Evolutionary conservation across 2,329 filamentous ascomycete genomes (phyloP), one percentile per base, ranked within the genome.

Genomic region (Coniochaeta prunicola): DNA sequence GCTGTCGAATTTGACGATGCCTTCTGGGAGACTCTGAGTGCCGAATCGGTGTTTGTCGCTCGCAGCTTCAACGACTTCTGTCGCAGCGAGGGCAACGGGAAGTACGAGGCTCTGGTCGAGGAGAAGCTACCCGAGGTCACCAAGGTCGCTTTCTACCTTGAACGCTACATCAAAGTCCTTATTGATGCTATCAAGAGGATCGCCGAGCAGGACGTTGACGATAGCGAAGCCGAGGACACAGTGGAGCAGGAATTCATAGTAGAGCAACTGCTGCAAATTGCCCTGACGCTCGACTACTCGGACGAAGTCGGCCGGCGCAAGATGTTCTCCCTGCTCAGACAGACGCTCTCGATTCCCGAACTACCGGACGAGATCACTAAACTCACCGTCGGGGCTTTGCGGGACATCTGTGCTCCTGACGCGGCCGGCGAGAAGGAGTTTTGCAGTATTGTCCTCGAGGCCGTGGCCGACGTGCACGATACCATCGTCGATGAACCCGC

Each of bases 101-200:
- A 89, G 65, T 88, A 89, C 64, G 86, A 92, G 65, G 81, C 82
- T 12, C 78, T 94, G 53, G 77, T 92, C 1, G 94, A 97, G 66
- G 92, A 96, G 69, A 97, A 97, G 74, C 85, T 99, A 69, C 94
- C 94, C 0, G 93, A 96, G 73, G 92, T 97, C 55, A 96, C 91
- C 1, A 91, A 90, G 66, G 84, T 99, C 28, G 92, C 91, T 3
- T 94, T 91, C 70, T 90, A 91, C 69, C 79, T 99, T 1, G 87
- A 96, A 66, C 86, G 88, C 53, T 92, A 97, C 68, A 84, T 94
- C 65, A 81, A 77, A 66, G 86, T 79, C 28, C 76, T 92, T 30
- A 80, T 89, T 28, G 84, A 90, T 59, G 80, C 83, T 2, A 78
- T 91, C 19, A 80, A 79, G 69, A 77, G 80, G 62, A 74, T 80